Evolutionary conservation across 306 rosid genomes (phyloP).

Genomic region (Trifolium dubium): DNA sequence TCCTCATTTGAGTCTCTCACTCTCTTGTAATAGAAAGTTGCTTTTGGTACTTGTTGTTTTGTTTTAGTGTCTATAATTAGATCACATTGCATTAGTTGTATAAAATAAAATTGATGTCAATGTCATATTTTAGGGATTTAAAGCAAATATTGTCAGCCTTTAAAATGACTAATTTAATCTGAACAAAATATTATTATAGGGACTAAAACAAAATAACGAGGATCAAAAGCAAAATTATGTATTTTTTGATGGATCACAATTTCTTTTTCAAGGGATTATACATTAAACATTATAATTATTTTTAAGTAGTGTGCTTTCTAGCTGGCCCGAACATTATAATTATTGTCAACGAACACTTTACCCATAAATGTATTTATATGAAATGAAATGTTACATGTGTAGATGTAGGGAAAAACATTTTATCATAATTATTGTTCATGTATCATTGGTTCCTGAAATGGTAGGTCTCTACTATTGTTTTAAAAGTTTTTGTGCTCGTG

Average conservation of each 20-base stretch:
- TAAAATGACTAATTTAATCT: background rate
- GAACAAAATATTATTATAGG: background rate
- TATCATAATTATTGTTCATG: background rate
- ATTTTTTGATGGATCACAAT: background rate
- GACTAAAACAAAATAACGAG: background rate
- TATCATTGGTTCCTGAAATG: slow-evolving; percentile 1
- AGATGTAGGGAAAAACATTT: too few species aligned
- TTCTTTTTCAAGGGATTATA: background rate
- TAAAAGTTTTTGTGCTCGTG: background rate
- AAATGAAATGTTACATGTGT: background rate
- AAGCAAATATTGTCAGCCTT: too few species aligned
- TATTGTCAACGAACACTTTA: slow-evolving; percentile 3
- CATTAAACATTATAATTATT: slow-evolving; percentile 15
- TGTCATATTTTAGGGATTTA: too few species aligned
- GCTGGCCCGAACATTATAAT: background rate
- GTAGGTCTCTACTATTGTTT: background rate
- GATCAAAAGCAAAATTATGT: background rate
- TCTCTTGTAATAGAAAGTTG: background rate
- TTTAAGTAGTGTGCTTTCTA: background rate
- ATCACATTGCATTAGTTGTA: too few species aligned
- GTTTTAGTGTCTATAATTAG: background rate
- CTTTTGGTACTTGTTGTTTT: background rate
- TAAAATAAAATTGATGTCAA: too few species aligned
- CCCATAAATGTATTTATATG: slow-evolving; percentile 12
- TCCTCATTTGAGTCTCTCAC: background rate